A percentile compares a stretch with the other conserved stretches of the same genome.
phyloP scores from a whole-genome alignment of 106 monocot genomes.

The Phalaenopsis aphrodite region DNA sequence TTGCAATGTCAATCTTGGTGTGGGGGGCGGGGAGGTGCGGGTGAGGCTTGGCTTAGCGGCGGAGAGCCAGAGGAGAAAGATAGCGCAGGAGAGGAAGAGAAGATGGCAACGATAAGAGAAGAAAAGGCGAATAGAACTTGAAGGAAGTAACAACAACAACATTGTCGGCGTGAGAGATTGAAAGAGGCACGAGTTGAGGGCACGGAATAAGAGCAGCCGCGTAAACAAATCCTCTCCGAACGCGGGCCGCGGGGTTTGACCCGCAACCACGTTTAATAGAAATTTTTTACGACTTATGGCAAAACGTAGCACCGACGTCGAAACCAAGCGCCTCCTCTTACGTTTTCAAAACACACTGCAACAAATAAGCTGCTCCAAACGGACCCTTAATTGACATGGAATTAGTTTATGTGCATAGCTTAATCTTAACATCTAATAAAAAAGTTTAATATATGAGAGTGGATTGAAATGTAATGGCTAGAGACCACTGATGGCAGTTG shows the following conservation, averaged over 20 bases:
- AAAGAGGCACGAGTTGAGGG: no score
- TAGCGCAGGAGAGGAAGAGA: conserved; percentile 20
- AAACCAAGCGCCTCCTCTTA: no score
- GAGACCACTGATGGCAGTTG: no score
- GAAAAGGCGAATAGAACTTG: conserved; percentile 16
- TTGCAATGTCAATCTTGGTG: conserved; percentile 32
- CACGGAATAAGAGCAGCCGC: no score
- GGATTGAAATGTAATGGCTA: no score
- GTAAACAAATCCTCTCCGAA: no score
- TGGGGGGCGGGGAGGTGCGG: conserved; percentile 36
- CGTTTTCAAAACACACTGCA: no score
- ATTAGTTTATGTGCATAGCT: neutral
- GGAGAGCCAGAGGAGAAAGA: conserved; percentile 69
- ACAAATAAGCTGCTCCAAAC: no score
- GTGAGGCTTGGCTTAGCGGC: conserved; percentile 36
- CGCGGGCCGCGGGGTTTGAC: no score
- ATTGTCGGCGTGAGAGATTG: neutral
- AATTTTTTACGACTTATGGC: no score
- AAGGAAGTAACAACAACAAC: neutral
- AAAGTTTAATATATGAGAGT: neutral
- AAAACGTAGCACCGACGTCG: no score
- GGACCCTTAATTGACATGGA: neutral
- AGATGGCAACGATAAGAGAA: conserved; percentile 18
- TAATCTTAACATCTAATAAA: neutral
- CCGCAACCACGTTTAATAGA: no score